Conservation (phyloP, 2,329 filamentous ascomycete species). For the Fusarium neocosmosporiellum region DNA sequence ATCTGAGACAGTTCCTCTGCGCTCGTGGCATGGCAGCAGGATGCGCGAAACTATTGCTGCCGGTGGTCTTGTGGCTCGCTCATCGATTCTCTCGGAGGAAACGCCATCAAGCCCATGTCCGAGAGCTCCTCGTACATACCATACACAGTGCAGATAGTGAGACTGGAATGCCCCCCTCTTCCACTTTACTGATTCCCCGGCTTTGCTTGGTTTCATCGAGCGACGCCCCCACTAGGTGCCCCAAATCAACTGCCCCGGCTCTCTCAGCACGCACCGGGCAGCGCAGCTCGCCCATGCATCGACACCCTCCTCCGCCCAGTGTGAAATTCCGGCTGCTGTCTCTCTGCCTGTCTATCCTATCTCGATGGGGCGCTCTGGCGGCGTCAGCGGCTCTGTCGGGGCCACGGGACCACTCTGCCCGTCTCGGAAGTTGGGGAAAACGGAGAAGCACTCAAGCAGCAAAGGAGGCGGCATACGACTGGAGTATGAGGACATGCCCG, state of each 20-base stretch:
- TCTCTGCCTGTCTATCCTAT: conserved; percentile 12
- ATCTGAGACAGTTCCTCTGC: conserved; percentile 30
- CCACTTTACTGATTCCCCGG: conserved; percentile 20
- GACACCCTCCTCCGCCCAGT: conserved; percentile 40
- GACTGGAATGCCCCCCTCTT: conserved; percentile 17
- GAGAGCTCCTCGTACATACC: not conserved
- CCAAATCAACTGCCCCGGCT: conserved; percentile 11
- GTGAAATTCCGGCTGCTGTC: conserved; percentile 27
- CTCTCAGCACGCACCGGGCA: conserved; percentile 7
- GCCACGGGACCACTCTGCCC: conserved; percentile 40
- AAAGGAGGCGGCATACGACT: conserved; percentile 35
- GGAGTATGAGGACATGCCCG: conserved; percentile 32
- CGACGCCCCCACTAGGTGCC: conserved; percentile 23
- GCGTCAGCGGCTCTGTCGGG: conserved; percentile 26
- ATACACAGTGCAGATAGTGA: conserved; percentile 6
- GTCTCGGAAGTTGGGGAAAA: conserved; percentile 40
- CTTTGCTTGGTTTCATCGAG: conserved; percentile 33
- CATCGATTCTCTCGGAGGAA: conserved; percentile 12
- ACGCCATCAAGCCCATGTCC: conserved; percentile 13
- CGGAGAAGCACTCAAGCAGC: conserved; percentile 24
- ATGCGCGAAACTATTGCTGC: conserved; percentile 33
- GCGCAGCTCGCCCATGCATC: conserved; percentile 13
- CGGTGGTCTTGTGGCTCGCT: conserved; percentile 15
- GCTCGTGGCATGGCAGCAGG: conserved; percentile 14
- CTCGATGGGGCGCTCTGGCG: conserved; percentile 33